Evolutionary conservation across 2,329 filamentous ascomycete genomes (phyloP).

Genomic region (Corinectria fuckeliana): DNA sequence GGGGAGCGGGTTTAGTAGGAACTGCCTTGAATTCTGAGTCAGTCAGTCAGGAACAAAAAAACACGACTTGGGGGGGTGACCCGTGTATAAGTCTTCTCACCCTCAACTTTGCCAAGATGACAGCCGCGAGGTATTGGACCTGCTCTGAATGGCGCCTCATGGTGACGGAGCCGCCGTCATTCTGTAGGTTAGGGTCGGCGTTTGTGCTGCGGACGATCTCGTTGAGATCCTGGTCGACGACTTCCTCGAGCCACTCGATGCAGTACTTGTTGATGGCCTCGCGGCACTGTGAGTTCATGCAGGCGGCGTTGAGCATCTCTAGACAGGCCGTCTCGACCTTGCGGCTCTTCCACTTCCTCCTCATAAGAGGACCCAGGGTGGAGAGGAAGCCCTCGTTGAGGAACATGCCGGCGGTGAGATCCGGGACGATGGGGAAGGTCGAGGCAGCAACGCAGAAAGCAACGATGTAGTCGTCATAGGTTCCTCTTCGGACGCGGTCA

Average conservation of each 20-base stretch:
- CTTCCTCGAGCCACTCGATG: conserved; percentile 83
- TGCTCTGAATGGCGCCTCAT: conserved; percentile 67
- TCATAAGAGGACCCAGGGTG: conserved; percentile 77
- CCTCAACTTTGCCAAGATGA: conserved; percentile 76
- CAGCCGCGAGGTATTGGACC: conserved; percentile 71
- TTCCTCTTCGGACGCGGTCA: conserved; percentile 72
- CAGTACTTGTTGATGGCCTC: conserved; percentile 87
- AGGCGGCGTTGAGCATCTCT: conserved; percentile 90
- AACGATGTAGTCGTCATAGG: conserved; percentile 86
- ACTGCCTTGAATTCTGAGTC: conserved; percentile 61
- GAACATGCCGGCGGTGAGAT: conserved; percentile 78
- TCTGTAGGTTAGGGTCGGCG: conserved; percentile 63
- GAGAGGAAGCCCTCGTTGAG: conserved; percentile 86
- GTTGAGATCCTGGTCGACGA: conserved; percentile 75
- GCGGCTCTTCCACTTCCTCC: conserved; percentile 80
- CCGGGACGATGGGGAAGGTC: conserved; percentile 84
- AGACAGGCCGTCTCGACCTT: conserved; percentile 87
- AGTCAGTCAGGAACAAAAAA: conserved; percentile 52
- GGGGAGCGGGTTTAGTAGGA: conserved; percentile 50
- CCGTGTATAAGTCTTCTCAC: conserved; percentile 46
- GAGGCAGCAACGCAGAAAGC: conserved; percentile 92
- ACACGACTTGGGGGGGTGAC: not conserved
- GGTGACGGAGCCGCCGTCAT: conserved; percentile 63
- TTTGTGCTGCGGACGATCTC: conserved; percentile 56
- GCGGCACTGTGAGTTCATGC: conserved; percentile 82